Conservation (phyloP, 768 basidiomycete species). For the Panellus pusillus region DNA sequence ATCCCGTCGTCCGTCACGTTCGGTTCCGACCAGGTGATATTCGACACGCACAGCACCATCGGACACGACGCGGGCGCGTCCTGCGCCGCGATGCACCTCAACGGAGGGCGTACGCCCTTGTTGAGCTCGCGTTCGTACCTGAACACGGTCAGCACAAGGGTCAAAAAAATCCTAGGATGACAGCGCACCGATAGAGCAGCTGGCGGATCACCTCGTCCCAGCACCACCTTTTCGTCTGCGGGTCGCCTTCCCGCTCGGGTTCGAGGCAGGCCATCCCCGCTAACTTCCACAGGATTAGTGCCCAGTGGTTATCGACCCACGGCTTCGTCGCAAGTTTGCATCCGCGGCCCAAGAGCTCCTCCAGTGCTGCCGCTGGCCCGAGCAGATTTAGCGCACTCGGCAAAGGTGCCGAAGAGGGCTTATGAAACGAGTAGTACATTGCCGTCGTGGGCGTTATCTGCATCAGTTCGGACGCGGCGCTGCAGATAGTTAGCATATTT, state of each 20-base stretch:
- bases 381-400: conserved; percentile 30
- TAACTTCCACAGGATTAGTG: conserved; percentile 90
- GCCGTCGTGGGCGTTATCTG: conserved; percentile 59
- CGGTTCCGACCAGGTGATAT: conserved; percentile 55
- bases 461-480: conserved; percentile 49
- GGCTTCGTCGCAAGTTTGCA: conserved; percentile 67
- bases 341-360: conserved; percentile 53
- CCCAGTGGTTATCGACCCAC: conserved; percentile 96
- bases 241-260: conserved; percentile 54
- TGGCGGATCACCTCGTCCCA: conserved; percentile 83
- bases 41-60: conserved; percentile 83
- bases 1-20: conserved; percentile 38
- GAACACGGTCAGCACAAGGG: not conserved
- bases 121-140: conserved; percentile 92
- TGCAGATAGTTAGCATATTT: conserved; percentile 25
- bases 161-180: not conserved
- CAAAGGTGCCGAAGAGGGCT: conserved; percentile 31
- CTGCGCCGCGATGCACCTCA: conserved; percentile 79
- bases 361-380: conserved; percentile 55
- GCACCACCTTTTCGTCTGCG: conserved; percentile 64
- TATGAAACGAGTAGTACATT: conserved; percentile 59
- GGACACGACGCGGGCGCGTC: conserved; percentile 80
- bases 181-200: conserved; percentile 75
- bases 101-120: conserved; percentile 71
- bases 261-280: conserved; percentile 80